Evolutionary conservation across 2,329 filamentous ascomycete species (phyloP).

Genomic region (Tympanopsis confertula): DNA sequence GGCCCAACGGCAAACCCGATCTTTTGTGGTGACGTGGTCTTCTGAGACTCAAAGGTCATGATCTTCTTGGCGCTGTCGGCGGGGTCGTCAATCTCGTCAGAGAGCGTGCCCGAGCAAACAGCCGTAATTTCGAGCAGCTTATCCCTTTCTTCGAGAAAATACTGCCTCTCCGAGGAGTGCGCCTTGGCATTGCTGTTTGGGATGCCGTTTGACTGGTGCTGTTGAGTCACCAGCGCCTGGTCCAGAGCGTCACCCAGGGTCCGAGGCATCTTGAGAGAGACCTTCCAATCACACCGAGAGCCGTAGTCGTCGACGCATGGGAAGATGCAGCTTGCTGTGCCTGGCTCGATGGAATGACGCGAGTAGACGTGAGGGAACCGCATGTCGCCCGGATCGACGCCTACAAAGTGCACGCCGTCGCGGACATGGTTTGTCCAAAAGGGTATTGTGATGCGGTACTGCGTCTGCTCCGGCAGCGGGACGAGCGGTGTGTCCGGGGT

Average conservation of each 20-base stretch:
- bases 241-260: constrained; percentile 69
- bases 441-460: no score
- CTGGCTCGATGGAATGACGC: constrained; percentile 65
- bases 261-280: constrained; percentile 74
- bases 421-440: constrained; percentile 66
- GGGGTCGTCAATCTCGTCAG: constrained; percentile 70
- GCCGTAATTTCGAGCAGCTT: constrained; percentile 80
- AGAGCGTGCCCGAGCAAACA: constrained; percentile 79
- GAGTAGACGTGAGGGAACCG: constrained; percentile 90
- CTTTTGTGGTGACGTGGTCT: constrained; percentile 72
- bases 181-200: no score
- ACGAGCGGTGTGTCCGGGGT: no score
- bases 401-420: constrained; percentile 86
- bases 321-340: constrained; percentile 76
- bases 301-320: constrained; percentile 83
- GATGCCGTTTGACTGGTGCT: no score
- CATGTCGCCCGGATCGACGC: constrained; percentile 65
- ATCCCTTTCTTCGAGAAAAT: constrained; percentile 68
- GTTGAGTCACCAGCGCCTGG: constrained; percentile 29
- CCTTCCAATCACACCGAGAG: constrained; percentile 73
- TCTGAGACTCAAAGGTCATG: constrained; percentile 69
- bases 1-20: constrained; percentile 89
- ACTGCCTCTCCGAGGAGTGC: no score
- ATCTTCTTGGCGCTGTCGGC: constrained; percentile 74
- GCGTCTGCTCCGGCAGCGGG: no score